Base-by-base conservation (phyloP, 495 filamentous ascomycete species). In the Collariella sp. region DNA sequence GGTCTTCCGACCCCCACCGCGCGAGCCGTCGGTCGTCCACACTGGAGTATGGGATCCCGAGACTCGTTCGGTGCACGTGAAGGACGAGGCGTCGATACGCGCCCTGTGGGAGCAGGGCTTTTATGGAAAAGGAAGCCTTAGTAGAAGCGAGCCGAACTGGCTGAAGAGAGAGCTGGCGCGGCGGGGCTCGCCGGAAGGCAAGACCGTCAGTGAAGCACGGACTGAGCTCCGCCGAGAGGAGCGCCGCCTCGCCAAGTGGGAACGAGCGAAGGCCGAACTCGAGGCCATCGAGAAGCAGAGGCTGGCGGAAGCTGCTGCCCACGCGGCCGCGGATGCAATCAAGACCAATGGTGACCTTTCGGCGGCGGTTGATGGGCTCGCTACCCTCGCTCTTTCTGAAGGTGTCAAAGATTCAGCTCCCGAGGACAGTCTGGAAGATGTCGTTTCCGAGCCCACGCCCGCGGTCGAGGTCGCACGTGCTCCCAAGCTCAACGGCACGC, bases 51-150 rank as follows among this genome's bases (percentile, higher is more conserved):
- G 91, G 74, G 88, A 87, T 34, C 70, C 78, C 1, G 82, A 84
- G 52, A 94, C 90, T 12, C 78, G 85, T 3, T 89, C 89, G 3
- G 78, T 97, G 3, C 89, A 96, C 68, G 80, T 99, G 34, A 88
- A 83, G 11, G 86, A 96, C 62, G 71, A 80, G 39, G 73, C 73
- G 33, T 79, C 87, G 2, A 83, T 94, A 44, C 79, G 84, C 35
- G 86, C 83, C 9, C 71, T 99, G 24, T 99, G 93, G 93, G 86
- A 95, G 66, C 84, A 88, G 65, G 93, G 93, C 1, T 97, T 97
- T 70, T 99, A 89, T 67, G 93, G 93, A 40, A 96, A 95, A 69
- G 93, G 93, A 44, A 89, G 72, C 50, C 75, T 97, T 55, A 96
- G 90, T 67, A 82, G 93, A 59, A 95, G 89, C 70, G 91, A 97